Evolutionary conservation across 805 yeast species (phyloP).

Genomic region (Starmerella tilneyi): DNA sequence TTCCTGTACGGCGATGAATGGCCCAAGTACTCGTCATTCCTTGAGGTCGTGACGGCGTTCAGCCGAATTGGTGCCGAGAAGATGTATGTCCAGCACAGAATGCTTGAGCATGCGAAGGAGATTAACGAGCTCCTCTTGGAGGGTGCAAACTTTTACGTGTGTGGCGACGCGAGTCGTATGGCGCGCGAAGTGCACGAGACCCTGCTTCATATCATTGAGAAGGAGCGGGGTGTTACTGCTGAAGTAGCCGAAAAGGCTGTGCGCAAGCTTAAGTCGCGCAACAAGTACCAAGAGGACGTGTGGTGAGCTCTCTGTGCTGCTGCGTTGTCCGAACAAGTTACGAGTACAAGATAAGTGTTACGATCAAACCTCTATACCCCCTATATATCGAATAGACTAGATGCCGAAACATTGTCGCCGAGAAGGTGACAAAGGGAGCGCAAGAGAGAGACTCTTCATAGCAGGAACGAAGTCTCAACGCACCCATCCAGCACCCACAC

Average conservation of each 20-base stretch:
- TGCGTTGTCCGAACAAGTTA: constrained; percentile 2
- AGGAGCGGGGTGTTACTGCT: constrained; percentile 51
- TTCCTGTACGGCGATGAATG: constrained; percentile 83
- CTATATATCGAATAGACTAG: too few species aligned
- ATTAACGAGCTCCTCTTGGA: constrained; percentile 43
- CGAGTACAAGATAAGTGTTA: constrained; percentile 4
- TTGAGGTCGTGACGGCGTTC: constrained; percentile 68
- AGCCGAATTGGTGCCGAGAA: constrained; percentile 57
- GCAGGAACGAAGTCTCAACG: too few species aligned
- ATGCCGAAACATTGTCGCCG: too few species aligned
- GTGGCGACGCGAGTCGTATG: constrained; percentile 96
- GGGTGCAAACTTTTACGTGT: constrained; percentile 86
- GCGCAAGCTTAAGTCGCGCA: constrained; percentile 68
- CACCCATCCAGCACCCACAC: too few species aligned
- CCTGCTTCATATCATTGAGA: constrained; percentile 50
- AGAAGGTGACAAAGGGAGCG: too few species aligned
- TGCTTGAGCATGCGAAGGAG: constrained; percentile 40
- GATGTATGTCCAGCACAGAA: constrained; percentile 77
- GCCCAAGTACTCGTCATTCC: constrained; percentile 46
- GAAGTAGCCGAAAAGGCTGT: constrained; percentile 67
- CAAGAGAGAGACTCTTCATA: too few species aligned
- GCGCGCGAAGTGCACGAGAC: constrained; percentile 83
- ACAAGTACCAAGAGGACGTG: constrained; percentile 93
- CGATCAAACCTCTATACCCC: too few species aligned
- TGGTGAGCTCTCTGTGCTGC: constrained; percentile 47